Evolutionary conservation across 2,329 filamentous ascomycete species (phyloP), one percentile per base, ranked within the genome.

Genomic region (Tolypocladium sp.): DNA sequence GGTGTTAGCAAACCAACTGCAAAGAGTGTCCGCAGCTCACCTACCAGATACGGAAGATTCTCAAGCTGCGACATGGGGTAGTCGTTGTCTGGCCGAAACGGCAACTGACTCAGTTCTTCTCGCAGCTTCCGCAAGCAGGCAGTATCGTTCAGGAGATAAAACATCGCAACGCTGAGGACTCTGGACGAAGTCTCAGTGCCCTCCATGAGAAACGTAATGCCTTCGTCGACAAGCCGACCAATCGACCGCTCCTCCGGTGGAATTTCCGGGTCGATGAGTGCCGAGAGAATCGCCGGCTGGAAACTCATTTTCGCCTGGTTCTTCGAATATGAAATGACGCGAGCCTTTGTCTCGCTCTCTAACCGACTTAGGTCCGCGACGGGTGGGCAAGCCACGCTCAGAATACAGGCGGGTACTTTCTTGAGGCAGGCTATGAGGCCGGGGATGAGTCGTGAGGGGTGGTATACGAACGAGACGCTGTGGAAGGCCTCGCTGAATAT

Each of bases 11-110:
- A 41, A 25, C 5, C 44, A 3, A 55, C 57, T 22, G n/a, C 41
- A 25, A 13, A 13, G n/a, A 5, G 4, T 25, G 10, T 13, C n/a
- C 10, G 10, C n/a, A 44, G n/a, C 6, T 44, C 8, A 13, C 41
- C 7, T 33, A 33, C 30, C 30, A 33, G 56, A 41, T 62, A 64
- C 6, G 62, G 60, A 15, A 63, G 58, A 8, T 20, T 30, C 41
- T 63, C 60, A 9, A 64, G 62, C 35, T 62, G 30, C n/a, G 53
- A 22, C 42, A 60, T 56, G 40, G 62, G 58, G 49, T 57, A 55
- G 40, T 42, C 40, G 30, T 33, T 58, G 37, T 62, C 57, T 37
- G 56, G 30, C 56, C 57, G 57, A 15, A 51, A 41, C 25, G 61
- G 58, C 30, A 59, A 25, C 25, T 56, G 38, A 51, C 56, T 53